These are phyloP conservation scores for Verticillium longisporum DNA, from an alignment of 2,329 filamentous ascomycete genomes.

Conservation along the genomic window DNA sequence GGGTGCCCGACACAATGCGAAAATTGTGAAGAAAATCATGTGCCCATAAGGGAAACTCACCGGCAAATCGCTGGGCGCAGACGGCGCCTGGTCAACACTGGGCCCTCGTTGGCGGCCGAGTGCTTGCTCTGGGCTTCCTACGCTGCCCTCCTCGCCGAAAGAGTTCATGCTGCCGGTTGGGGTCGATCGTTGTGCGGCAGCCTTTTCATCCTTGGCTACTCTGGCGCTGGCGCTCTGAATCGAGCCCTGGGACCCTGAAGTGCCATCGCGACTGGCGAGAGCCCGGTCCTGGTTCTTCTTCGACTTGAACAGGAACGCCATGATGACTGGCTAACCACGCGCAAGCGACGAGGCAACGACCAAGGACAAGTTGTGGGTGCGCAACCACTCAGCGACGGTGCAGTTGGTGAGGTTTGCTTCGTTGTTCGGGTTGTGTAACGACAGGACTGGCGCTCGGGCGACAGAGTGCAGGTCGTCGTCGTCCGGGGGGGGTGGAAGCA, in stretches of 20 bases:
- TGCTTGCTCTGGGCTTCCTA: constrained; percentile 59
- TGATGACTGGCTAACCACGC: constrained; percentile 32
- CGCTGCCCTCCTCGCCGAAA: constrained; percentile 50
- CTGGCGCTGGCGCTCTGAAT: constrained; percentile 29
- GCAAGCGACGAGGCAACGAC: constrained; percentile 19
- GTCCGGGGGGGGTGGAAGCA: neutral
- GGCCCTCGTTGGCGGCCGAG: constrained; percentile 49
- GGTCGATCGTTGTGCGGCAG: constrained; percentile 51
- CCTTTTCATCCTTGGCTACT: constrained; percentile 49
- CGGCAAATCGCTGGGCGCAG: constrained; percentile 25
- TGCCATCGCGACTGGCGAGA: constrained; percentile 48
- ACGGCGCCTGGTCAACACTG: constrained; percentile 41
- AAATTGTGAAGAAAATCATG: neutral
- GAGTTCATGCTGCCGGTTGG: constrained; percentile 76
- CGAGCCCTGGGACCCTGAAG: constrained; percentile 38
- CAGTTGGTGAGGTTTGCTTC: neutral
- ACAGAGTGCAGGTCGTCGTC: neutral
- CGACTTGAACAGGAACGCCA: constrained; percentile 79
- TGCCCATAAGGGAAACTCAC: constrained; percentile 24
- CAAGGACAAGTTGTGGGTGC: constrained; percentile 9
- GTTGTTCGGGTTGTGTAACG: neutral
- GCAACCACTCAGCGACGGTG: neutral
- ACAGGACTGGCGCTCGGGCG: neutral
- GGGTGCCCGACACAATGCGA: neutral
- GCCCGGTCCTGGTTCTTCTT: constrained; percentile 67